These are phyloP conservation scores for Colletotrichum chlorophyti DNA, from an alignment of 2,329 filamentous ascomycete genomes.

Conservation along the genomic window DNA sequence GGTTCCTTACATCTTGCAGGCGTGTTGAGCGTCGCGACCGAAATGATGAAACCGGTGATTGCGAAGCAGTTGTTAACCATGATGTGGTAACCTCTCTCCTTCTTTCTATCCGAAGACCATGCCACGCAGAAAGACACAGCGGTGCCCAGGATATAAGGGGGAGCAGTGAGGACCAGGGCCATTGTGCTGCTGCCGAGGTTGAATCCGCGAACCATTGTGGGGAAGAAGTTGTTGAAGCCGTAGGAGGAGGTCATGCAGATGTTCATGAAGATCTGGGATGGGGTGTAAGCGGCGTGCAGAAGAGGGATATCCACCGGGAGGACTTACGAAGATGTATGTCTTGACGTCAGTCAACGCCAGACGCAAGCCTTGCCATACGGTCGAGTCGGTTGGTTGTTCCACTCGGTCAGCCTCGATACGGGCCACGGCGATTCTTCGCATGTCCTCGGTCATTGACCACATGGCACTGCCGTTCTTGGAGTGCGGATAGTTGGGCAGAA, in stretches of 20 bases:
- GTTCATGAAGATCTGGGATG: slow-evolving; percentile 34
- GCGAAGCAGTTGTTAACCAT: slow-evolving; percentile 44
- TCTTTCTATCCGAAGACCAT: slow-evolving; percentile 49
- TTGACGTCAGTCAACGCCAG: slow-evolving; percentile 19
- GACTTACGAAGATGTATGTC: slow-evolving; percentile 20
- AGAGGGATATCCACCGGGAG: slow-evolving; percentile 16
- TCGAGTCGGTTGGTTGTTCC: slow-evolving; percentile 18
- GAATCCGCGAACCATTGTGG: slow-evolving; percentile 41
- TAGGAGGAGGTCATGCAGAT: slow-evolving; percentile 36
- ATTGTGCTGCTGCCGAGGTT: slow-evolving; percentile 42
- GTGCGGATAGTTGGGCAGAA: slow-evolving; percentile 45
- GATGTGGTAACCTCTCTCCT: slow-evolving; percentile 50
- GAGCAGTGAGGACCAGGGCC: slow-evolving; percentile 52
- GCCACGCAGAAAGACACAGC: slow-evolving; percentile 49
- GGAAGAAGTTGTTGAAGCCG: slow-evolving; percentile 37
- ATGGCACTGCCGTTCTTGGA: slow-evolving; percentile 42
- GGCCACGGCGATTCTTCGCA: slow-evolving; percentile 35
- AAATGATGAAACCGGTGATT: slow-evolving; percentile 46
- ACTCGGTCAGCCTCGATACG: slow-evolving; percentile 45
- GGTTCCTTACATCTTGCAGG: slow-evolving; percentile 39
- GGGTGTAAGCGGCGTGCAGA: slow-evolving; percentile 30
- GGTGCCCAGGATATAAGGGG: slow-evolving; percentile 53
- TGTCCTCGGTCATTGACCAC: slow-evolving; percentile 45
- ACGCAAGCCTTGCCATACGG: slow-evolving; percentile 16
- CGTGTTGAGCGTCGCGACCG: slow-evolving; percentile 37